Evolutionary conservation across 176 grass and related monocot species (phyloP), one percentile per base, ranked within the genome.

Genomic region (Aegilops tauschii): DNA sequence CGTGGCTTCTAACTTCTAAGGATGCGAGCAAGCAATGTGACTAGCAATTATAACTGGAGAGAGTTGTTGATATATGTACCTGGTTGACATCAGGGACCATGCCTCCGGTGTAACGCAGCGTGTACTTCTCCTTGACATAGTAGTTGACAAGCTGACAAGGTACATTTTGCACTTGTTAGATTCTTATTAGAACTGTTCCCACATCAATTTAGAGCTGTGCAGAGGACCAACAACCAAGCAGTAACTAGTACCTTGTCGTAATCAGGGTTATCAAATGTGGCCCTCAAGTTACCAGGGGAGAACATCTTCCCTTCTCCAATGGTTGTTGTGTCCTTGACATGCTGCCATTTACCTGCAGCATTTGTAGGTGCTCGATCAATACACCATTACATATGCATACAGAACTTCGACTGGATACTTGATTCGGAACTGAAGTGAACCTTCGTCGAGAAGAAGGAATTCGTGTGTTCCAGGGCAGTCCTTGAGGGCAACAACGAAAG

Each of bases 71-170:
- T 69, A 40, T 63, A 54, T 3, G 32, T 94, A 99, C 97, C 94
- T 97, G 97, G 91, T 99, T 99, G 73, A 99, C 97, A 69, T 99
- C 97, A 66, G 97, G 97, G 70, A 99, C 97, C 97, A 99, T 99
- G 78, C 94, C 97, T 96, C 97, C 97, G 1, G 94, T 99, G 90
- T 97, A 99, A 40, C 97, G 97, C 85, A 99, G 79, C 18, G 97
- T 99, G 87, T 99, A 97, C 87, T 99, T 99, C 78, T 99, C 92
- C 80, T 86, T 99, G 8, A 99, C 90, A 59, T 99, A 97, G 87
- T 97, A 97, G 86, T 94, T 89, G 85, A 99, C 94, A 74, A 99
- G 85, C 97, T 99, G 93, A 25, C 5, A 72, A 40, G 23, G 65
- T 12, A 45, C 27, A 66, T 72, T 59, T 27, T 73, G 0, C 65